Base-by-base conservation (phyloP, 1,284 basidiomycete species). In the Ustilago hordei region DNA sequence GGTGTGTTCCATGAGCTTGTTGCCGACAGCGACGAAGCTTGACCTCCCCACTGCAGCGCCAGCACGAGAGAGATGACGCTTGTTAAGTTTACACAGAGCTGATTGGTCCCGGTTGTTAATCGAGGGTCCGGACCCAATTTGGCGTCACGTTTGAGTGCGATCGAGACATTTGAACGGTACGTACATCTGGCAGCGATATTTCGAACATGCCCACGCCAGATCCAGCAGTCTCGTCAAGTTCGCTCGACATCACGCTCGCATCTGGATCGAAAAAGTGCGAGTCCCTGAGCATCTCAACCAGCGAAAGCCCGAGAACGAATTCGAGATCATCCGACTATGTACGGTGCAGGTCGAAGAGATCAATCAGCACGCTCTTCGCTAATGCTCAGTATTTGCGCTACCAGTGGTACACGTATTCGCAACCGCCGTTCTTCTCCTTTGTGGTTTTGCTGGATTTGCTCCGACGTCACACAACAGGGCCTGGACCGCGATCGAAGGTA, bases 41-140 rank as follows among this genome's bases (percentile, higher is more conserved):
- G 45, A 4, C 62, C 69, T 31, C 69, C 69, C 34, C 39, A 62
- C 19, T 66, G 32, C 80, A 64, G 12, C 8, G 58, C 69, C 9
- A 71, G 53, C 1, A 63, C 43, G 17, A 71, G 63, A 53, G 50
- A 50, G 35, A 63, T 32, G 39, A 64, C 53, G n/a, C 53, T 75
- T 47, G 86, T 84, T 19, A 88, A 17, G 56, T 61, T 9, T 85
- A 84, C 55, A 86, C 32, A 3, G 64, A 59, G 36, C 63, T 64
- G 41, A 72, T 32, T 39, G 56, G 63, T 5, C 38, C 56, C 7
- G 61, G 9, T 52, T 65, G 68, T 28, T 65, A n/a, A n/a, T 32
- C 54, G 48, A 66, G 19, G 4, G 59, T 28, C 23, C 23, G 3
- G 23, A 28, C 4, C 48, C 19, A 38, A 13, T 19, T 39, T 64